phyloP scores from a whole-genome alignment of 1,284 basidiomycete species.

The Clitocybe nebularis region DNA sequence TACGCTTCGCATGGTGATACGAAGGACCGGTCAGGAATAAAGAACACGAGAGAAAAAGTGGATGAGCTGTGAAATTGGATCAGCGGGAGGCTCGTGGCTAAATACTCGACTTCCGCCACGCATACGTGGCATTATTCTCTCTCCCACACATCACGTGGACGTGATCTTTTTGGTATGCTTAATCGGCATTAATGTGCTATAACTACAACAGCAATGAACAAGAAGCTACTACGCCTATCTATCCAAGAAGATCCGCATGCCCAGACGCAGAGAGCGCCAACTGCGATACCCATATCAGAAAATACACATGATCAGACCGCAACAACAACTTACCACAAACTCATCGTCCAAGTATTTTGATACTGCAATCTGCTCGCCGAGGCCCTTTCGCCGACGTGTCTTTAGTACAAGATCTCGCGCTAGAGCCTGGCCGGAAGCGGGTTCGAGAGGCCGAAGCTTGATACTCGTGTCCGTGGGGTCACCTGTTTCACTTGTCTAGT shows the following conservation, averaged over 20 bases:
- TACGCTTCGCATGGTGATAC: constrained; percentile 78
- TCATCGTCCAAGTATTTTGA: constrained; percentile 95
- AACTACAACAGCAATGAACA: constrained; percentile 20
- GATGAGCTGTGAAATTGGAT: constrained; percentile 26
- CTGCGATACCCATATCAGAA: constrained; percentile 30
- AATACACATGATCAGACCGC: not conserved
- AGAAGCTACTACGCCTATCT: constrained; percentile 9
- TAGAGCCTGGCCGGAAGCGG: constrained; percentile 90
- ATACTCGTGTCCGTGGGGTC: constrained; percentile 97
- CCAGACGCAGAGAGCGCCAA: constrained; percentile 88
- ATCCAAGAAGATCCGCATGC: constrained; percentile 84
- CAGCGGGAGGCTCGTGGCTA: constrained; percentile 24
- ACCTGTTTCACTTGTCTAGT: constrained; percentile 42
- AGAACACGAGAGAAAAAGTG: constrained; percentile 35
- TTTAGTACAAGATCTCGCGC: constrained; percentile 94
- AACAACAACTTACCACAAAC: constrained; percentile 66
- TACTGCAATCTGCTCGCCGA: constrained; percentile 91
- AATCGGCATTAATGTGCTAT: constrained; percentile 9
- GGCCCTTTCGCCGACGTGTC: constrained; percentile 92
- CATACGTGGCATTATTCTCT: constrained; percentile 38
- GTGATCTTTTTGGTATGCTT: constrained; percentile 18
- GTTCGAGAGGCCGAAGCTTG: constrained; percentile 92
- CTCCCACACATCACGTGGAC: constrained; percentile 27
- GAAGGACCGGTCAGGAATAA: constrained; percentile 53
- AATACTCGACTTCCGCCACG: constrained; percentile 26